Base-by-base conservation (phyloP, 192 early-diverging fungal species). In the Phlyctochytrium arcticum region DNA sequence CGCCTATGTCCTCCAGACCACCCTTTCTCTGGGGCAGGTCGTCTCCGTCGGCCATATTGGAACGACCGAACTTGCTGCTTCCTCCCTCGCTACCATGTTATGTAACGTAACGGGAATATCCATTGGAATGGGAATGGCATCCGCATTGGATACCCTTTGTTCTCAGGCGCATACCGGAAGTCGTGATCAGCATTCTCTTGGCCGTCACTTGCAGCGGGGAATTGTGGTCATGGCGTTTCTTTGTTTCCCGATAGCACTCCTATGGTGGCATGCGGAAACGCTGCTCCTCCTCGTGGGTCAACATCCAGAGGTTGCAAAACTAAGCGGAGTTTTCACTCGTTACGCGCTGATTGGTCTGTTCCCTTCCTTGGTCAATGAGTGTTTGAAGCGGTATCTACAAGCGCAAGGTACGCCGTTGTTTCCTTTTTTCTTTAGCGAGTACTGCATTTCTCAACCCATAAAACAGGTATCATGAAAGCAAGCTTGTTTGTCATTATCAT, bases 371-470 rank as follows among this genome's bases (percentile, higher is more conserved):
- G 77, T 83, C 19, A 89, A 89, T 80, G 93, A 96, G 58, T 90
- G 89, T 67, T 66, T 93, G 48, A 90, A 92, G 67, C 83, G 91
- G 57, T 96, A 81, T 64, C 75, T 96, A 24, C 91, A 95, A 65
- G 86, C 88, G 0, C 95, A 98, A 78, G 94, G 89, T 57, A 53
- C 19, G 35, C 15, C 9, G 17, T 2, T 53, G 62, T 26, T 53
- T 49, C 48, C 44, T 27, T 4, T 42, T 42, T 6, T 51, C 58
- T 44, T 39, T 68, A 48, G 5, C 27, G n/a, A 37, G 3, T 1
- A 37, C 32, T 23, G 15, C 32, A n/a, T 57, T n/a, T 37, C 15
- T 37, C 35, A 3, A 57, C 34, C 10, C 35, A 24, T 53, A 23
- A 26, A 17, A 5, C 30, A 76, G 81, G 76, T 21, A 88, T 88